Base-by-base conservation (phyloP, 2,329 filamentous ascomycete species). In the Orbilia javanica region DNA sequence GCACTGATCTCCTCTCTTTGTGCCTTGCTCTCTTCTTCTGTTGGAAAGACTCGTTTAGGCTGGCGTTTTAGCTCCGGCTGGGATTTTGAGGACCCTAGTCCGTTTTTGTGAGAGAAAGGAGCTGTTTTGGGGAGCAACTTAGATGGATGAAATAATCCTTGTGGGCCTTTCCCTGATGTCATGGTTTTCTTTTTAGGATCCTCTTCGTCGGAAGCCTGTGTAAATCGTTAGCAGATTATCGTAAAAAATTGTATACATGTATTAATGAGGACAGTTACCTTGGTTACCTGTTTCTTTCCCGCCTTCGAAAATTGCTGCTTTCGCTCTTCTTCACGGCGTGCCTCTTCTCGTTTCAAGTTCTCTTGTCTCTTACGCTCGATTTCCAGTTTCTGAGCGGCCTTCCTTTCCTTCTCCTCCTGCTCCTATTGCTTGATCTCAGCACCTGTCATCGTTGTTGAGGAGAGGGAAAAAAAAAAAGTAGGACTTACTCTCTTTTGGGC, bases 331-430 rank as follows among this genome's bases (percentile, higher is more conserved):
- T 89, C 87, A 79, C 87, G 71, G 5, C 66, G 64, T 20, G 52
- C 86, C 70, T 91, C 89, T 79, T 89, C 87, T 62, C 85, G 88
- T 69, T 86, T 86, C 81, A 92, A 89, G 80, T 92, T 90, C 77
- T 91, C 90, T 80, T 91, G 90, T 15, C 85, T 94, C 93, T 57
- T 80, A 7, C 92, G 90, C 83, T 97, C 93, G 36, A 92, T 86
- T 81, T 96, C 93, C 15, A 90, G 88, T 84, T 96, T 97, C 42
- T 91, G 90, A 20, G 96, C 92, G 7, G 91, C 90, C 82, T 93
- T 95, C 62, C 91, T 89, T 81, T 94, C 90, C 13, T 90, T 89
- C 80, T 94, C 92, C 57, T 90, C 89, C 82, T 96, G 93, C 81
- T 97, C 94, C 83, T 89, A 76, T 18, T 44, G 4, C 4, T 15